These are phyloP conservation scores for Rasamsonia emersonii DNA, from an alignment of 2,329 filamentous ascomycete genomes.

Conservation along the genomic window DNA sequence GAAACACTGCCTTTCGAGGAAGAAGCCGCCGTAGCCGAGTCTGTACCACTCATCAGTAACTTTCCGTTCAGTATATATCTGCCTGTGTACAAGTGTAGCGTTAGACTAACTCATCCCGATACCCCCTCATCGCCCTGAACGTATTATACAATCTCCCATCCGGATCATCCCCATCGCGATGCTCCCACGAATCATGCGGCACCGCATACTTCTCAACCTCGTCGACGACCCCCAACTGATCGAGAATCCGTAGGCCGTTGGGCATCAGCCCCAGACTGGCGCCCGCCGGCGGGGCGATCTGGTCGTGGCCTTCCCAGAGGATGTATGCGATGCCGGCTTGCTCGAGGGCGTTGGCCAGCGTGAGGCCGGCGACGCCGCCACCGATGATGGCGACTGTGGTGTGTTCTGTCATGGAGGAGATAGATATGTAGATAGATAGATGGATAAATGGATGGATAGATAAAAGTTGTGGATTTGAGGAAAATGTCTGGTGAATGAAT, in stretches of 20 bases:
- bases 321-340: slow-evolving; percentile 39
- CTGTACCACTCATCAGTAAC: background rate
- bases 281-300: slow-evolving; percentile 34
- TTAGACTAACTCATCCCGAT: background rate
- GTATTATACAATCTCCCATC: slow-evolving; percentile 2
- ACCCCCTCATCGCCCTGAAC: slow-evolving; percentile 1
- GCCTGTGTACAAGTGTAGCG: no score
- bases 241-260: slow-evolving; percentile 39
- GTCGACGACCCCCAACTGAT: slow-evolving; percentile 40
- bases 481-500: no score
- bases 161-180: slow-evolving; percentile 3
- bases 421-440: no score
- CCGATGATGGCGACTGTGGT: slow-evolving; percentile 39
- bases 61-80: no score
- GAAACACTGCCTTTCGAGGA: slow-evolving; percentile 1
- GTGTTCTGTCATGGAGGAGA: slow-evolving; percentile 3
- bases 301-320: slow-evolving; percentile 36
- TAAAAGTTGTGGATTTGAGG: no score
- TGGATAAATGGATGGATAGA: no score
- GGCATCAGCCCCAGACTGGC: slow-evolving; percentile 42
- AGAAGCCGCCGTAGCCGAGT: slow-evolving; percentile 1
- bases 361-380: slow-evolving; percentile 41
- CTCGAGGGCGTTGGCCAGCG: slow-evolving; percentile 39
- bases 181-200: slow-evolving; percentile 4
- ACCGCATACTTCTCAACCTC: slow-evolving; percentile 17